Base-by-base conservation (phyloP, 495 filamentous ascomycete genomes). In the Penicillium silybi region DNA sequence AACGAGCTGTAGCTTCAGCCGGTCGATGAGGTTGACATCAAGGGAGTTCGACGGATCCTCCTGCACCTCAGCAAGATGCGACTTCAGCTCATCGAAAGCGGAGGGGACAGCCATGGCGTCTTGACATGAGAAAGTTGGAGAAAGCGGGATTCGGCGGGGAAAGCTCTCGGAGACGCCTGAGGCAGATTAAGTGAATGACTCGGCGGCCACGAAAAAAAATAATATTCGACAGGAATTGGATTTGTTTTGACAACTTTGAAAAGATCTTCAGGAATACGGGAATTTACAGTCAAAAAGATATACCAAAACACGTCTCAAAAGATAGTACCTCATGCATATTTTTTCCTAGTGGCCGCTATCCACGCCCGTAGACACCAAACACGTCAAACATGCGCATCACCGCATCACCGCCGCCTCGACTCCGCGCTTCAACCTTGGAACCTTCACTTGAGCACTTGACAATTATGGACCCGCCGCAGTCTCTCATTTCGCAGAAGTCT, bases 401-500 rank as follows among this genome's bases (percentile, higher is more conserved):
- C 56, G 56, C 56, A 59, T 62, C 42, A 42, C 40, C 41, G 46
- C 46, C 27, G 50, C 44, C 43, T 55, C 46, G 43, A 32, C 53
- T 46, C 43, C 40, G 8, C 23, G 29, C 44, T 41, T 45, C 40
- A 22, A 18, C 35, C n/a, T 34, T 39, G 27, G 39, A 22, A 18
- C 35, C n/a, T 34, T 39, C 34, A 40, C 23, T 16, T 25, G 15
- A 43, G 32, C n/a, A 27, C 34, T 19, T 16, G 35, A 45, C 22
- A 48, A 73, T 59, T 54, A 60, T 66, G 55, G 66, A 67, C n/a
- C 46, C 64, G 15, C 17, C 58, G 18, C 74, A 75, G 22, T 75
- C 80, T 9, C 76, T 88, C 25, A 61, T 88, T 27, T 87, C 85
- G 1, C 74, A 72, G 9, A 79, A 85, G 60, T 82, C 87, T 9